Evolutionary conservation across 495 filamentous ascomycete species (phyloP).

Genomic region (Penicillium dipodomyicola): DNA sequence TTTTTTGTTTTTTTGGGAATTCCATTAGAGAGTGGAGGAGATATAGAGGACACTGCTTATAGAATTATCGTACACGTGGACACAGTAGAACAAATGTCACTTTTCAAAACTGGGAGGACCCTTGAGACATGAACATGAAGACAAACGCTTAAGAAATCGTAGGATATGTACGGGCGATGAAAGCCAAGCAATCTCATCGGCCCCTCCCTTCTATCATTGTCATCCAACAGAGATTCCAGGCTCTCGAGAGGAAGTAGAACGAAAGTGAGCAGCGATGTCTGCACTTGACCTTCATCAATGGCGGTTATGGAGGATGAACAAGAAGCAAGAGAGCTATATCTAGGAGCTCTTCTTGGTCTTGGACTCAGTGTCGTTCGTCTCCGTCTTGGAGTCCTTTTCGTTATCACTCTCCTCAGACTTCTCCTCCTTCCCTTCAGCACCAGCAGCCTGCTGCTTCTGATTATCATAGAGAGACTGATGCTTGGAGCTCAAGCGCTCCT

Average conservation of each 20-base stretch:
- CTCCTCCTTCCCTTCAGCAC: conserved; percentile 16
- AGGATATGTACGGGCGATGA: conserved; percentile 17
- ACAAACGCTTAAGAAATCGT: conserved; percentile 20
- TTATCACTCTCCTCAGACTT: conserved; percentile 16
- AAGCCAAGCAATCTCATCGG: neutral
- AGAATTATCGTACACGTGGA: conserved; percentile 11
- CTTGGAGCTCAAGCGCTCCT: conserved; percentile 60
- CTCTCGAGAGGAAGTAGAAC: neutral
- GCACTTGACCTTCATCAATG: neutral
- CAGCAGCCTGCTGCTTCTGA: conserved; percentile 20
- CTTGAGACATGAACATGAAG: conserved; percentile 9
- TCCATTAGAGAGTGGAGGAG: conserved; percentile 11
- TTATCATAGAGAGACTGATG: conserved; percentile 47
- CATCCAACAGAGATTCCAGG: neutral
- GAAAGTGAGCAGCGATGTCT: conserved; percentile 1
- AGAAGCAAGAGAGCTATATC: neutral
- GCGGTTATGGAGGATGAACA: neutral
- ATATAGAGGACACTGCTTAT: neutral
- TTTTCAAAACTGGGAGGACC: conserved; percentile 12
- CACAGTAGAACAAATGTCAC: conserved; percentile 1
- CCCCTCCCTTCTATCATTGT: conserved; percentile 7
- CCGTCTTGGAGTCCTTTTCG: conserved; percentile 13
- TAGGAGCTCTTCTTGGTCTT: conserved; percentile 14
- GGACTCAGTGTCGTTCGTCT: conserved; percentile 14
- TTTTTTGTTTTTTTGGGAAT: too few relatives aligned